Conservation (phyloP, 495 filamentous ascomycete genomes). For the Aspergillus funiculosus region DNA sequence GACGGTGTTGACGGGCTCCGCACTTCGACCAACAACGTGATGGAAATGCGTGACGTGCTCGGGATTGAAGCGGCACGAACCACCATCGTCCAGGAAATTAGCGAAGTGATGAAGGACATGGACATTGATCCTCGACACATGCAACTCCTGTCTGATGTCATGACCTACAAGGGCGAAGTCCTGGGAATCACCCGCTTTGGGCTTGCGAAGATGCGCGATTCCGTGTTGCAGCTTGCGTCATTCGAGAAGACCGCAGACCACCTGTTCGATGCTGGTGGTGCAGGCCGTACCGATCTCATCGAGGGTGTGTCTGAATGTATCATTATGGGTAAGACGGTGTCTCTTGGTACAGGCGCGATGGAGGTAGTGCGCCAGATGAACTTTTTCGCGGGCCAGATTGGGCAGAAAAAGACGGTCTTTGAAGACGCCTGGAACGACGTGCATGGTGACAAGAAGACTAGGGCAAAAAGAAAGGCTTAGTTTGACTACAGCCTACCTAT, state of each 20-base stretch:
- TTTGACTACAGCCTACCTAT: constrained; percentile 2
- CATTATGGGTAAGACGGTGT: constrained; percentile 94
- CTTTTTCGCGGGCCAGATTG: constrained; percentile 58
- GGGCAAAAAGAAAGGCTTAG: constrained; percentile 22
- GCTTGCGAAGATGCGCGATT: constrained; percentile 93
- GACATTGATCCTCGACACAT: constrained; percentile 97
- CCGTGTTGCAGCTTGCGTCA: constrained; percentile 86
- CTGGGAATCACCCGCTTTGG: constrained; percentile 98
- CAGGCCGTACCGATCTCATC: constrained; percentile 81
- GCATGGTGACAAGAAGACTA: constrained; percentile 23
- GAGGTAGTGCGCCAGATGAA: constrained; percentile 74
- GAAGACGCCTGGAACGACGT: constrained; percentile 64
- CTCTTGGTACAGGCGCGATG: constrained; percentile 85
- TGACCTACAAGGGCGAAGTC: constrained; percentile 98
- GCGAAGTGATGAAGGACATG: constrained; percentile 81
- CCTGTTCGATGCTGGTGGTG: constrained; percentile 88
- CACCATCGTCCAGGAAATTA: constrained; percentile 78
- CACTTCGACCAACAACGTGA: constrained; percentile 76
- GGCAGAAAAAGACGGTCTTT: constrained; percentile 61
- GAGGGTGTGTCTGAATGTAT: constrained; percentile 96
- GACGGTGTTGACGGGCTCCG: constrained; percentile 71
- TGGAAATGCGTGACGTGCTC: constrained; percentile 87
- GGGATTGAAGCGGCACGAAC: constrained; percentile 91
- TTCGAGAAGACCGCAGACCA: constrained; percentile 99
- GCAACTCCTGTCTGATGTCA: constrained; percentile 96